phyloP scores from a whole-genome alignment of 2,329 filamentous ascomycete genomes.

The Talaromyces verruculosus region DNA sequence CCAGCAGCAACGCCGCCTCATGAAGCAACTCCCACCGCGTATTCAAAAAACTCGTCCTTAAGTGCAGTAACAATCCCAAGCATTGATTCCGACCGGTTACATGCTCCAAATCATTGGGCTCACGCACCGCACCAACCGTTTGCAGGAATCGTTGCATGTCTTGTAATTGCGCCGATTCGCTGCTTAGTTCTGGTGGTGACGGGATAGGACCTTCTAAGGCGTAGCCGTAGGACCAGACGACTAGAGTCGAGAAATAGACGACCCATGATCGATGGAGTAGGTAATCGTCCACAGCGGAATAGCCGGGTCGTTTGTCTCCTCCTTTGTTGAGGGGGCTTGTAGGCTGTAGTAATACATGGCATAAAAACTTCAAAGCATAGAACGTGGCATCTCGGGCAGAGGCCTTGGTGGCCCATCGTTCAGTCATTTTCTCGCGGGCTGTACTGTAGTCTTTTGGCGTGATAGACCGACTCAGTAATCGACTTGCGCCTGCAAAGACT shows the following conservation, averaged over 20 bases:
- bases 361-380: conserved; percentile 85
- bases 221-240: conserved; percentile 94
- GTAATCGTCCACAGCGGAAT: conserved; percentile 83
- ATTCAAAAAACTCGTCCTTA: conserved; percentile 76
- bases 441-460: conserved; percentile 76
- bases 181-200: conserved; percentile 53
- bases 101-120: conserved; percentile 73
- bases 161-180: conserved; percentile 64
- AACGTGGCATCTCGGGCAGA: conserved; percentile 87
- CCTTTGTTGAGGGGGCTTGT: conserved; percentile 20
- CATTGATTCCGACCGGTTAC: conserved; percentile 79
- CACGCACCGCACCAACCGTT: conserved; percentile 67
- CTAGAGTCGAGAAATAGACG: conserved; percentile 84
- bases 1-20: conserved; percentile 77
- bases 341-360: conserved; percentile 69
- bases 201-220: conserved; percentile 78
- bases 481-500: conserved; percentile 85
- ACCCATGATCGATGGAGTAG: conserved; percentile 93
- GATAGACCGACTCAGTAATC: conserved; percentile 81
- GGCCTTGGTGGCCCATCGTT: conserved; percentile 83
- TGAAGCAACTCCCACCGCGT: conserved; percentile 90
- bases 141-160: conserved; percentile 80
- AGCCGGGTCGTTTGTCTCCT: conserved; percentile 48
- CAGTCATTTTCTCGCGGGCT: conserved; percentile 79
- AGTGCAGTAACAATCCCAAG: conserved; percentile 74